These are phyloP conservation scores for Zygosaccharomyces sapae DNA, from an alignment of 1,139 yeast genomes.

Conservation along the genomic window DNA sequence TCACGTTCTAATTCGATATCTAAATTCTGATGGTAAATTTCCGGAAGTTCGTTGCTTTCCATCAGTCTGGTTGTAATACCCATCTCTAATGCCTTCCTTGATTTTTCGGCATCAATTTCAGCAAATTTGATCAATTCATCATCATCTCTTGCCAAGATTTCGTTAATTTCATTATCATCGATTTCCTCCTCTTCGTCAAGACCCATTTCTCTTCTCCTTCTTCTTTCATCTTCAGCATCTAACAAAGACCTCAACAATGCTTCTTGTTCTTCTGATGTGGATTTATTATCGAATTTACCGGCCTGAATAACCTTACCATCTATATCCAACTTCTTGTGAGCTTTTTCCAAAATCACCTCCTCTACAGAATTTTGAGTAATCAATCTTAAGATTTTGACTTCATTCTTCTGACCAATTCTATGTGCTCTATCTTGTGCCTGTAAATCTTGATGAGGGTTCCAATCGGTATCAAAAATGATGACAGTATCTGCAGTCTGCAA, in stretches of 20 bases:
- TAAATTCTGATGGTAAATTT: slow-evolving; percentile 63
- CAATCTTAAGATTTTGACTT: slow-evolving; percentile 72
- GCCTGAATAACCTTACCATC: slow-evolving; percentile 89
- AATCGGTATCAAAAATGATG: slow-evolving; percentile 81
- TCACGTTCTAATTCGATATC: slow-evolving; percentile 48
- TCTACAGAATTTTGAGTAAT: slow-evolving; percentile 81
- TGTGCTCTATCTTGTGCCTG: slow-evolving; percentile 92
- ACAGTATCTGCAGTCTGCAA: slow-evolving; percentile 87
- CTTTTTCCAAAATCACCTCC: slow-evolving; percentile 76
- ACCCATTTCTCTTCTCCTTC: slow-evolving; percentile 42
- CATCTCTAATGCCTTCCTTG: slow-evolving; percentile 41
- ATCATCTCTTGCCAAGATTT: slow-evolving; percentile 64
- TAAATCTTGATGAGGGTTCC: slow-evolving; percentile 91
- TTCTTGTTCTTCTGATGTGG: slow-evolving; percentile 79
- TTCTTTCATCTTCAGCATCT: slow-evolving; percentile 66
- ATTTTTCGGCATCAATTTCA: slow-evolving; percentile 55
- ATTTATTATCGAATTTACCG: slow-evolving; percentile 79
- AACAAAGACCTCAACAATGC: slow-evolving; percentile 64
- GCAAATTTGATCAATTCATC: slow-evolving; percentile 53
- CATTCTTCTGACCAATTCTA: slow-evolving; percentile 85
- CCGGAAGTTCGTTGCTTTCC: slow-evolving; percentile 62
- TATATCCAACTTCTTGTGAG: slow-evolving; percentile 75
- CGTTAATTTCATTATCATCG: slow-evolving; percentile 70
- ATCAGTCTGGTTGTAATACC: slow-evolving; percentile 48
- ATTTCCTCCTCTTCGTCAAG: slow-evolving; percentile 50